These are phyloP conservation scores for Nemophila menziesii DNA, from an alignment of 257 asterid genomes.

Conservation along the genomic window DNA sequence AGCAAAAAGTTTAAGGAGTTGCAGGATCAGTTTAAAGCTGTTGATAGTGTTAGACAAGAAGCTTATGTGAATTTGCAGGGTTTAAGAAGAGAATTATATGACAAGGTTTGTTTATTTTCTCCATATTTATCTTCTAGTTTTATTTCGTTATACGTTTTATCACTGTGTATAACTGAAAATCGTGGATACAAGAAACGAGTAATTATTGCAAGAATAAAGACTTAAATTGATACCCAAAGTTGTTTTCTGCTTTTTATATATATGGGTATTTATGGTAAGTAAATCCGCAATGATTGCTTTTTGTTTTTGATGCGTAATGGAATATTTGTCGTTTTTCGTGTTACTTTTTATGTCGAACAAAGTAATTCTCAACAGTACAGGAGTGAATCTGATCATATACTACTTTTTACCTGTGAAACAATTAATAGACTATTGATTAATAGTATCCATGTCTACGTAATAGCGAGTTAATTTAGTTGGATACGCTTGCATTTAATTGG, in stretches of 20 bases:
- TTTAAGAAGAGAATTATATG: conserved; percentile 44
- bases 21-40: conserved; percentile 55
- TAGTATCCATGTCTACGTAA: neutral
- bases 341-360: neutral
- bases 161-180: neutral
- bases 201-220: too few species aligned
- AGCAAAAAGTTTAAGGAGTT: conserved; percentile 53
- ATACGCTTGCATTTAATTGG: too few species aligned
- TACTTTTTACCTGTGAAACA: neutral
- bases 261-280: too few species aligned
- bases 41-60: conserved; percentile 75
- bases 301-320: neutral
- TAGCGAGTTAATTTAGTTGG: too few species aligned
- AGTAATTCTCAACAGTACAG: neutral
- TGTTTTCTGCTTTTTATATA: too few species aligned
- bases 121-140: neutral
- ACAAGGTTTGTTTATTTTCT: conserved; percentile 54
- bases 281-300: too few species aligned
- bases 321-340: neutral
- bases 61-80: conserved; percentile 54
- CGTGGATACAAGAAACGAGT: neutral
- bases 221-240: neutral
- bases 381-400: neutral
- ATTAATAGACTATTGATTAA: too few species aligned
- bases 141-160: neutral